Evolutionary conservation across 73 alveolate genomes (phyloP), one percentile per base, ranked within the genome.

Genomic region (Blepharisma stoltei): DNA sequence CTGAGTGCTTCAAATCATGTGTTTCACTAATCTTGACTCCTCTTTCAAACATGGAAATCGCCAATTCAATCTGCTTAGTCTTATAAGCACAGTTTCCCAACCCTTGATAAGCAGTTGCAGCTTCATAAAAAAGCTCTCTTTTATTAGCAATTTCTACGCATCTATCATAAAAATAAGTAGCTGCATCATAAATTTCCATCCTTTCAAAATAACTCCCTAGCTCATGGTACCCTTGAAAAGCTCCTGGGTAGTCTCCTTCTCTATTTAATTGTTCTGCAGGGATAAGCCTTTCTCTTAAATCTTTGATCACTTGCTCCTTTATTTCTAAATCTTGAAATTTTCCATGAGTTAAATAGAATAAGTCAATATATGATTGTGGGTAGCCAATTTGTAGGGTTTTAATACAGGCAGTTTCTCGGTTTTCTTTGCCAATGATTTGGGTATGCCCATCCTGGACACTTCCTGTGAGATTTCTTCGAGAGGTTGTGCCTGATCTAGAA

Each of bases 61-160:
- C 85, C 52, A 82, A 86, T 54, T 79, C 79, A 41, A 87, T 83
- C 77, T 87, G 81, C 21, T 82, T 82, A 6, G 84, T 89, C 78
- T 87, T 77, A 67, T 87, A 89, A 78, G 84, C 94, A 55, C 94
- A 87, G 38, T 70, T 78, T 49, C 94, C 94, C 6, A 87, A 83
- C 4, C 94, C 94, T 70, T 69, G 78, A 66, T 81, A 83, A 25
- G 94, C 94, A 7, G 45, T 53, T 47, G 90, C 87, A 70, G 81
- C 94, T 5, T 89, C 94, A 14, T 67, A 84, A 77, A 75, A 55
- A 65, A 70, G 65, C 71, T 82, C 79, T 75, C 68, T 75, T 23
- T 87, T 89, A 14, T 73, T 44, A 0, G 89, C 60, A 37, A 83
- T 86, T 25, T 79, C 89, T 6, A 83, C 80, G 78, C 94, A 83